A percentile compares a stretch with the other conserved stretches of the same genome.
These are phyloP conservation scores for Massarina eburnea DNA, from an alignment of 2,329 filamentous ascomycete genomes.

Conservation along the genomic window DNA sequence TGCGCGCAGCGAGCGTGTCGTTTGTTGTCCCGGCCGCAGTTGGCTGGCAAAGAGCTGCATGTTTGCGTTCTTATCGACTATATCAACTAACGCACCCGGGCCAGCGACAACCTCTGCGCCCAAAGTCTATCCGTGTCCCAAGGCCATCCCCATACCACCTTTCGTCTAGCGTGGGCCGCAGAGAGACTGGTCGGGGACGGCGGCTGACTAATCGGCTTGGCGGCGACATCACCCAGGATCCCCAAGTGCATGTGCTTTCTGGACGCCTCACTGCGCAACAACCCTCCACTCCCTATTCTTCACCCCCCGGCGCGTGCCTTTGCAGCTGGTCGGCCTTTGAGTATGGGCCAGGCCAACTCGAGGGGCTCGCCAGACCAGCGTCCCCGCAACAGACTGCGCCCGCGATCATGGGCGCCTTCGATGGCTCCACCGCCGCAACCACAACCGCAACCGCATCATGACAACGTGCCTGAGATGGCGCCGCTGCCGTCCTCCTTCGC, in stretches of 20 bases:
- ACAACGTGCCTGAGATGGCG: slow-evolving; percentile 26
- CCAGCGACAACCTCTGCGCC: too few relatives aligned
- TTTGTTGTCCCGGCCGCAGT: slow-evolving; percentile 28
- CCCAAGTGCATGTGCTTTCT: too few relatives aligned
- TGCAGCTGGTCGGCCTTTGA: slow-evolving; percentile 28
- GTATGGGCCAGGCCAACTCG: slow-evolving; percentile 45
- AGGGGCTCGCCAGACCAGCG: slow-evolving; percentile 27
- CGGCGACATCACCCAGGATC: too few relatives aligned
- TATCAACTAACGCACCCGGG: background rate
- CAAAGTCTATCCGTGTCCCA: background rate
- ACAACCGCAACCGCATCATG: slow-evolving; percentile 7
- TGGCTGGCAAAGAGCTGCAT: slow-evolving; percentile 40
- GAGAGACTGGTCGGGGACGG: too few relatives aligned
- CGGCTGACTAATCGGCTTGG: too few relatives aligned
- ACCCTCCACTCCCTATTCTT: slow-evolving; percentile 3
- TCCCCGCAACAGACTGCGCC: slow-evolving; percentile 31
- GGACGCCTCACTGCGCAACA: slow-evolving; percentile 11
- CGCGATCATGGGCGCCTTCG: slow-evolving; percentile 37
- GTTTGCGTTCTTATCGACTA: background rate
- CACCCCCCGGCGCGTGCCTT: slow-evolving; percentile 19
- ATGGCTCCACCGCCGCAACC: slow-evolving; percentile 20
- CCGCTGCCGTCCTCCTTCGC: slow-evolving; percentile 16
- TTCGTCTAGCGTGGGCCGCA: too few relatives aligned
- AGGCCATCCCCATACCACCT: too few relatives aligned
- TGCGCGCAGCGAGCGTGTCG: slow-evolving; percentile 36